A percentile compares a stretch with the other conserved stretches of the same genome.
Conservation (phyloP, 306 rosid genomes). For the Prosopis cineraria region DNA sequence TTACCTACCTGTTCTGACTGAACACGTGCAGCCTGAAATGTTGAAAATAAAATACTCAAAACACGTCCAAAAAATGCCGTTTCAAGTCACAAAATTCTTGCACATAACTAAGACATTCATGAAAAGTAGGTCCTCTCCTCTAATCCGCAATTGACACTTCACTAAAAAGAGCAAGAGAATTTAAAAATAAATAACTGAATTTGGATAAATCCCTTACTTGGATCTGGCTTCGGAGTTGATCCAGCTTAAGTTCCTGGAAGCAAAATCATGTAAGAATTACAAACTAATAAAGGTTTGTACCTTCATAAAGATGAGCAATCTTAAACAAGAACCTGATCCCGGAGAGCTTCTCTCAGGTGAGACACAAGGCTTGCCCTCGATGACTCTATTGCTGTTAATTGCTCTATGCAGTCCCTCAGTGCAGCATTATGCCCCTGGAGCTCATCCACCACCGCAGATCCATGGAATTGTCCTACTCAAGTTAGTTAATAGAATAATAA, state of each 20-base stretch:
- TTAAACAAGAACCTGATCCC: slow-evolving; percentile 73
- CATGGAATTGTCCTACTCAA: slow-evolving; percentile 61
- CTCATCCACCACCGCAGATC: slow-evolving; percentile 69
- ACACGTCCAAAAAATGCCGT: neutral
- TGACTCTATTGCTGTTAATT: slow-evolving; percentile 69
- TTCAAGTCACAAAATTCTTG: slow-evolving; percentile 7
- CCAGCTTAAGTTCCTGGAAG: slow-evolving; percentile 84
- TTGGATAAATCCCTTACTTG: slow-evolving; percentile 66
- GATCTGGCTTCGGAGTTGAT: slow-evolving; percentile 80
- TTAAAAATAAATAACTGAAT: slow-evolving; percentile 15
- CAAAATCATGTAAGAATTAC: slow-evolving; percentile 40
- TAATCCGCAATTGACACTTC: slow-evolving; percentile 7
- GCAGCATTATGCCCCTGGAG: slow-evolving; percentile 73
- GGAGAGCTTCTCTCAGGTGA: slow-evolving; percentile 85
- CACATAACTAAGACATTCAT: neutral
- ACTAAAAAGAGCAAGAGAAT: slow-evolving; percentile 10
- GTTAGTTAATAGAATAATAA: slow-evolving; percentile 24
- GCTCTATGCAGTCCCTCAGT: slow-evolving; percentile 79
- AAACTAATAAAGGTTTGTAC: neutral
- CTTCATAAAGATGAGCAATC: slow-evolving; percentile 9
- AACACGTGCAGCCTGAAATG: slow-evolving; percentile 76
- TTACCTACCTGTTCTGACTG: slow-evolving; percentile 67
- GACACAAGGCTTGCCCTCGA: slow-evolving; percentile 83
- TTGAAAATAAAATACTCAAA: slow-evolving; percentile 19
- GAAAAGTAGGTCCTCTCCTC: neutral